Conservation (phyloP, 148 eudicot species). For the Euryodendron excelsum region DNA sequence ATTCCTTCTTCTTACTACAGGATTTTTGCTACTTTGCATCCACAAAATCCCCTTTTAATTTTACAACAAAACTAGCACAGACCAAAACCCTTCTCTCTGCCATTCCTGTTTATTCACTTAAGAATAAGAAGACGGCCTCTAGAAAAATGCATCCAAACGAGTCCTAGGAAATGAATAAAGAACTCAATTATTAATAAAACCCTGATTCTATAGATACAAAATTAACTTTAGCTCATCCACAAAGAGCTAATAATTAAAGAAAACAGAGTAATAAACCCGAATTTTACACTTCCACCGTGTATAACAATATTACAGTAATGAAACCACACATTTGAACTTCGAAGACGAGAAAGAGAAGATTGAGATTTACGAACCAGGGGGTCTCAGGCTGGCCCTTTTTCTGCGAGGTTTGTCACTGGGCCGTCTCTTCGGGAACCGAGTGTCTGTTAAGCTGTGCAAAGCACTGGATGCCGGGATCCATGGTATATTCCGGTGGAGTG, state of each 20-base stretch:
- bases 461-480: conserved; percentile 43
- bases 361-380: conserved; percentile 13
- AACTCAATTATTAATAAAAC: neutral
- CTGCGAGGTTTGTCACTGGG: conserved; percentile 59
- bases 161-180: no score
- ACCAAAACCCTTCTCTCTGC: neutral
- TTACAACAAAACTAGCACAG: neutral
- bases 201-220: neutral
- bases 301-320: neutral
- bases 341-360: neutral
- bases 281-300: neutral
- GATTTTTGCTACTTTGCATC: neutral
- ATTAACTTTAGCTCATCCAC: neutral
- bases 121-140: no score
- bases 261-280: neutral
- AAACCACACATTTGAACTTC: neutral
- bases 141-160: no score
- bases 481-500: conserved; percentile 45
- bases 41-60: neutral
- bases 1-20: neutral
- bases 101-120: no score
- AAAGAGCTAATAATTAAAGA: neutral
- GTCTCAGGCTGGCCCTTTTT: conserved; percentile 57
- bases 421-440: conserved; percentile 74
- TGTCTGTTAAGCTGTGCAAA: conserved; percentile 67